These are phyloP conservation scores for Gaeumannomyces tritici DNA, from an alignment of 2,329 filamentous ascomycete species.

Conservation along the genomic window DNA sequence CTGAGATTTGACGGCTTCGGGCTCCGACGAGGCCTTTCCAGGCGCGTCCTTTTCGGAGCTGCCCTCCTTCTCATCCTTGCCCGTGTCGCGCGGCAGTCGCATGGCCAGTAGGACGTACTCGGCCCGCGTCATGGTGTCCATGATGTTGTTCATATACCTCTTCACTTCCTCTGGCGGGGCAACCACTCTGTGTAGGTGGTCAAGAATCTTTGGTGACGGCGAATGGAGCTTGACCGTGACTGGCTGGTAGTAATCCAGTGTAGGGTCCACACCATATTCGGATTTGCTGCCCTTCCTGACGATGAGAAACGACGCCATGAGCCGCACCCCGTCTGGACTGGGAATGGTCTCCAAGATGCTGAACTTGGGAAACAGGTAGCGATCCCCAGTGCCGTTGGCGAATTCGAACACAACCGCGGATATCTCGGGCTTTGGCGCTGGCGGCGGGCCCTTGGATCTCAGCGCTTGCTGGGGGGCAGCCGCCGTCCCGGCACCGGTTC, in stretches of 20 bases:
- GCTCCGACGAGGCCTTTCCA: conserved; percentile 1
- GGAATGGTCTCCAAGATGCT: conserved; percentile 62
- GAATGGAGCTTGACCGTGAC: conserved; percentile 54
- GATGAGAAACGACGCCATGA: conserved; percentile 68
- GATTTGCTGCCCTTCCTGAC: conserved; percentile 62
- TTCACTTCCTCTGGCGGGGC: conserved; percentile 53
- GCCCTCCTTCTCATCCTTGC: conserved; percentile 20
- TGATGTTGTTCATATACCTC: conserved; percentile 60
- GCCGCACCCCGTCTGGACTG: conserved; percentile 35
- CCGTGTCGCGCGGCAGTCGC: conserved; percentile 43
- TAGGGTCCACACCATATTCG: conserved; percentile 53
- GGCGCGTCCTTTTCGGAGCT: conserved; percentile 12
- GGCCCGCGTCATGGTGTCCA: conserved; percentile 59
- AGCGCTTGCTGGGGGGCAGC: conserved; percentile 39
- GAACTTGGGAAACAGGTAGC: conserved; percentile 70
- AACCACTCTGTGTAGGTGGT: conserved; percentile 51
- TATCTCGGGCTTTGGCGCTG: conserved; percentile 46
- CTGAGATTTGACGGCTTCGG: conserved; percentile 7
- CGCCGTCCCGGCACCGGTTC: conserved; percentile 3
- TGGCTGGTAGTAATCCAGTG: conserved; percentile 67
- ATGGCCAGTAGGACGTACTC: conserved; percentile 60
- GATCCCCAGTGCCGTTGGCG: conserved; percentile 56
- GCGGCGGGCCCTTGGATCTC: conserved; percentile 50
- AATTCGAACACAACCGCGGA: conserved; percentile 64
- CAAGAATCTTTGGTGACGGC: conserved; percentile 44